Base-by-base conservation (phyloP, 2,329 filamentous ascomycete genomes). In the Colletotrichum sp. region DNA sequence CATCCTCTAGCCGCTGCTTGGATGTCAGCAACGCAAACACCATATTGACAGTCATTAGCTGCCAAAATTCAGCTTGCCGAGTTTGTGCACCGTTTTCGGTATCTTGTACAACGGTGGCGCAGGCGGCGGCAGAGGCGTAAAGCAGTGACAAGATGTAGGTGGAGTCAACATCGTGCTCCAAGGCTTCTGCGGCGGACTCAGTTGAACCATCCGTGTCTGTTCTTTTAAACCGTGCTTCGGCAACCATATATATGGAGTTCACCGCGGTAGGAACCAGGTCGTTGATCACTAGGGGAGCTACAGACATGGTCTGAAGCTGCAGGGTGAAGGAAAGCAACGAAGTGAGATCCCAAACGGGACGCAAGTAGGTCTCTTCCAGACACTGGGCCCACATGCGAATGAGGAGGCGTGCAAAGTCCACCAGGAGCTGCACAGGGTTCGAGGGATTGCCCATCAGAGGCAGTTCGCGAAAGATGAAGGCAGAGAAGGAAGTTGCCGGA, bases 321-420 rank as follows among this genome's bases (percentile, higher is more conserved):
- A 95, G 83, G 1, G 92, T 89, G 75, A 93, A 92, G 15, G 88
- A 86, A 15, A 95, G 79, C 38, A 94, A 85, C 27, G 92, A 89
- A 27, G 93, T 84, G 5, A 96, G 84, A 47, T 94, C 86, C 75
- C 89, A 89, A 54, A 95, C 86, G 0, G 94, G 93, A 13, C 86
- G 84, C 78, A 91, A 90, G 82, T 90, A 85, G 76, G 87, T 86
- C 77, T 96, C 93, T 13, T 89, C 85, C 8, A 92, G 83, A 79
- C 94, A 95, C 24, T 87, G 88, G 18, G 87, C 86, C 94, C 94
- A 96, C 16, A 96, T 81, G 18, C 88, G 86, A 64, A 94, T 87
- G 24, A 95, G 82, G 34, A 91, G 84, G 63, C 90, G 86, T 65
- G 90, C 91, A 76, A 95, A 92, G 73, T 92, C 90, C 12, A 92